A percentile compares a stretch with the other conserved stretches of the same genome.
phyloP scores from a whole-genome alignment of 169 alveolate species.

The Cyclospora cayetanensis region DNA sequence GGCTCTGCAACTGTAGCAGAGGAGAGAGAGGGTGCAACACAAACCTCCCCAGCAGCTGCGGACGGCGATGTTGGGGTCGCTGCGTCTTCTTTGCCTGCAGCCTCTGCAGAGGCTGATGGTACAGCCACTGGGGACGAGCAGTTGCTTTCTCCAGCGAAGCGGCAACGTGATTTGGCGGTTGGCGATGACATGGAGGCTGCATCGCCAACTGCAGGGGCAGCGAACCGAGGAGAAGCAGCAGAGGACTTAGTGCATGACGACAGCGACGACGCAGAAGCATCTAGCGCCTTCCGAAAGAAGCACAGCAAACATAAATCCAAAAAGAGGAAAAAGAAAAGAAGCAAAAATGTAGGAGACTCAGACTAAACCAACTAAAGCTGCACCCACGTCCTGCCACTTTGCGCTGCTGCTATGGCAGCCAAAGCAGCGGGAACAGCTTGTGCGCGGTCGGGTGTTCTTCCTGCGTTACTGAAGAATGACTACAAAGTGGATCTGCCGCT shows the following conservation, averaged over 20 bases:
- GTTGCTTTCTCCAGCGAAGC: not conserved
- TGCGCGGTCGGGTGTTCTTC: not conserved
- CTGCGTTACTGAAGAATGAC: not conserved
- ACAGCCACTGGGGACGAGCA: not conserved
- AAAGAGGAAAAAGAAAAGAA: not conserved
- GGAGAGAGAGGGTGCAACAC: not conserved
- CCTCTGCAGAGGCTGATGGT: not conserved
- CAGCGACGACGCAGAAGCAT: not conserved
- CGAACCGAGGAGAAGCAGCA: not conserved
- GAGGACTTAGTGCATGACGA: not conserved
- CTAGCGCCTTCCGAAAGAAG: not conserved
- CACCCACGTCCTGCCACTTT: not conserved
- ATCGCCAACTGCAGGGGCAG: not conserved
- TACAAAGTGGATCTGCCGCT: not conserved
- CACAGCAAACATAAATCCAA: not conserved
- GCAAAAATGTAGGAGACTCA: not conserved
- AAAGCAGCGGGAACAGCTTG: not conserved
- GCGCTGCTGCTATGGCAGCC: conserved; percentile 23
- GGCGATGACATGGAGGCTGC: not conserved
- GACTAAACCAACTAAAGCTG: not conserved
- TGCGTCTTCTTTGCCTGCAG: too few relatives aligned
- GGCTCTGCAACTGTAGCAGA: not conserved
- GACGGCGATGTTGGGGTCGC: not conserved
- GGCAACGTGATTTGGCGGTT: not conserved
- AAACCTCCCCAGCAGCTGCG: not conserved